Conservation (phyloP, 139 green algal genomes). For the Chlamydomonas eustigma region DNA sequence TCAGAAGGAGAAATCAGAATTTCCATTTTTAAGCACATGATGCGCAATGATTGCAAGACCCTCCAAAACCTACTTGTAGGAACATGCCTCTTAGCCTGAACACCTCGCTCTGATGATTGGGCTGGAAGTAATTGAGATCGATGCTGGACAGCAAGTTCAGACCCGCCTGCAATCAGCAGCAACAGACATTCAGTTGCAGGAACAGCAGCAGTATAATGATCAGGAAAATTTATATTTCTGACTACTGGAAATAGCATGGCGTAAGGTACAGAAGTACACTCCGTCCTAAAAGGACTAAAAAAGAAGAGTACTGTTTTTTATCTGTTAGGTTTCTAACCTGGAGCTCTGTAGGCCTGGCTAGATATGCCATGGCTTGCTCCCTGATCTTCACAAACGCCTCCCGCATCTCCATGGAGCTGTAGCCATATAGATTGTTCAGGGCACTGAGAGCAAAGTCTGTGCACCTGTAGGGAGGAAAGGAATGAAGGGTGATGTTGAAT, state of each 20-base stretch:
- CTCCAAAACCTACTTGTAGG: slow-evolving; percentile 15
- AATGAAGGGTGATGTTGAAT: neutral
- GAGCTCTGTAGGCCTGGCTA: slow-evolving; percentile 34
- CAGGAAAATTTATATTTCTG: too few relatives aligned
- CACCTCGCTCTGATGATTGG: slow-evolving; percentile 38
- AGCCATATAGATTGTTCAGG: slow-evolving; percentile 93
- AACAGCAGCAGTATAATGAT: too few relatives aligned
- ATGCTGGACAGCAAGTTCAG: slow-evolving; percentile 89
- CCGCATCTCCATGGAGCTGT: slow-evolving; percentile 92
- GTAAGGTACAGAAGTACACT: too few relatives aligned
- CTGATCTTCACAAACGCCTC: slow-evolving; percentile 94
- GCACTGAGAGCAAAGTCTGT: slow-evolving; percentile 54
- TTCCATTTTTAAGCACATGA: too few relatives aligned
- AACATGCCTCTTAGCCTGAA: slow-evolving; percentile 59
- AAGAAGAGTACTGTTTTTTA: too few relatives aligned
- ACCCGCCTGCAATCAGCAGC: slow-evolving; percentile 41
- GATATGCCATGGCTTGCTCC: slow-evolving; percentile 72
- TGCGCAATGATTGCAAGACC: too few relatives aligned
- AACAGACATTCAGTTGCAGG: neutral
- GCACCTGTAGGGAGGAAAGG: slow-evolving; percentile 4
- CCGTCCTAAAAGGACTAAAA: too few relatives aligned
- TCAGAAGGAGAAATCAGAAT: too few relatives aligned
- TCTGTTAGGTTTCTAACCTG: neutral
- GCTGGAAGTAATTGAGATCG: slow-evolving; percentile 95
- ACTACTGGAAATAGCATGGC: too few relatives aligned